Conservation (phyloP, 495 filamentous ascomycete genomes). For the Jackrogersella minutella region DNA sequence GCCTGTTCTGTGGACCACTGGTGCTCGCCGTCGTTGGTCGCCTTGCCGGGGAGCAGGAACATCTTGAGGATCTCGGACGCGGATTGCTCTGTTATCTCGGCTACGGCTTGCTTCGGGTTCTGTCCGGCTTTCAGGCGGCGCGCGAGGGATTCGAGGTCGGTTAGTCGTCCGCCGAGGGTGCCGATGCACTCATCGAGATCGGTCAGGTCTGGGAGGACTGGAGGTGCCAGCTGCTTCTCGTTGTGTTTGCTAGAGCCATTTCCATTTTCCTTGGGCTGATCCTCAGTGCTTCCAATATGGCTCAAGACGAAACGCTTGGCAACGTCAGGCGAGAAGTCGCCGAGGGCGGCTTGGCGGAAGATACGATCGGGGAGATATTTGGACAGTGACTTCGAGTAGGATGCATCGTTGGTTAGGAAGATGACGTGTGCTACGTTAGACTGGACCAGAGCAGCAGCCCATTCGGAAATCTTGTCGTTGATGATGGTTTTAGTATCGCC, state of each 20-base stretch:
- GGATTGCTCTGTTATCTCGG: slow-evolving; percentile 86
- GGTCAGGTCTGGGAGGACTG: slow-evolving; percentile 53
- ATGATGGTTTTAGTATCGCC: slow-evolving; percentile 74
- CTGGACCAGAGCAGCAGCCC: slow-evolving; percentile 86
- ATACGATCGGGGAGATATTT: slow-evolving; percentile 90
- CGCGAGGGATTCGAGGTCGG: slow-evolving; percentile 91
- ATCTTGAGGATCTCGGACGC: slow-evolving; percentile 92
- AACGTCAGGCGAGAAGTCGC: slow-evolving; percentile 84
- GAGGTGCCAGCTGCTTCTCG: slow-evolving; percentile 44
- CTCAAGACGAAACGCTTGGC: slow-evolving; percentile 90
- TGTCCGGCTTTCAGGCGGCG: slow-evolving; percentile 91
- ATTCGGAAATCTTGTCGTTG: slow-evolving; percentile 90
- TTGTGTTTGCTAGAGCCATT: neutral
- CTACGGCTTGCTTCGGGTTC: slow-evolving; percentile 81
- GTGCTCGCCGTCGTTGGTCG: slow-evolving; percentile 53
- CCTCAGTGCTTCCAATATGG: slow-evolving; percentile 62
- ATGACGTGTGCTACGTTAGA: slow-evolving; percentile 95
- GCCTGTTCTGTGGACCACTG: slow-evolving; percentile 85
- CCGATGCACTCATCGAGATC: slow-evolving; percentile 86
- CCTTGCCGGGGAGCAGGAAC: slow-evolving; percentile 71
- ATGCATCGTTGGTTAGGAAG: slow-evolving; percentile 92
- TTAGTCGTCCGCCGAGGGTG: slow-evolving; percentile 85
- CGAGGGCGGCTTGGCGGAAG: slow-evolving; percentile 82
- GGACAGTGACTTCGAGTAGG: slow-evolving; percentile 86
- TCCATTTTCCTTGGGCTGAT: slow-evolving; percentile 24